Percentiles rank a stretch among this genome's conserved stretches.
Conservation (phyloP, 164 flowering plant species). For the Annona cherimola region DNA sequence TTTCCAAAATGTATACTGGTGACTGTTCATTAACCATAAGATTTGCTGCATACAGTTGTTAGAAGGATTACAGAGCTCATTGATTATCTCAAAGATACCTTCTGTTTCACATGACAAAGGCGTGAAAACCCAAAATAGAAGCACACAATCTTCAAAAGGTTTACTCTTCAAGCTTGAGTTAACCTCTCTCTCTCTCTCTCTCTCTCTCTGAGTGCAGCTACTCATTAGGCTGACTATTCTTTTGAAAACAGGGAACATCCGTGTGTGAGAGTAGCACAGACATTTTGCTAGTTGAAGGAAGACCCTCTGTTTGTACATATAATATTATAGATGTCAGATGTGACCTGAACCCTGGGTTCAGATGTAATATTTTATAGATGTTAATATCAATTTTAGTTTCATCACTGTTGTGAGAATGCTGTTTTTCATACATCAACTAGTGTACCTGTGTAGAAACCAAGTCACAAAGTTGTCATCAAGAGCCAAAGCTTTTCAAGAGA, state of each 20-base stretch:
- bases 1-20: background rate
- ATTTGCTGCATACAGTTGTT: slow-evolving; percentile 23
- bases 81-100: slow-evolving; percentile 27
- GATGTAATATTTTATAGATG: slow-evolving; percentile 16
- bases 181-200: background rate
- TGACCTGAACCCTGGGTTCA: slow-evolving; percentile 8
- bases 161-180: background rate
- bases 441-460: background rate
- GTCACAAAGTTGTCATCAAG: background rate
- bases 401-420: background rate
- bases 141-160: slow-evolving; percentile 16
- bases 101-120: slow-evolving; percentile 26
- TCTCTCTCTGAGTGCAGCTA: background rate
- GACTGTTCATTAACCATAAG: background rate
- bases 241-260: slow-evolving; percentile 21
- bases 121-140: slow-evolving; percentile 17
- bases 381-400: slow-evolving; percentile 7
- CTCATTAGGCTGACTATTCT: slow-evolving; percentile 8
- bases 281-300: background rate
- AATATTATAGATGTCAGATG: slow-evolving; percentile 10
- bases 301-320: slow-evolving; percentile 13
- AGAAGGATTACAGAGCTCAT: slow-evolving; percentile 35
- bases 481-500: background rate
- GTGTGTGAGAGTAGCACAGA: slow-evolving; percentile 7
- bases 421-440: background rate